phyloP scores from a whole-genome alignment of 2,329 filamentous ascomycete species.

The Cladosporium sp. region DNA sequence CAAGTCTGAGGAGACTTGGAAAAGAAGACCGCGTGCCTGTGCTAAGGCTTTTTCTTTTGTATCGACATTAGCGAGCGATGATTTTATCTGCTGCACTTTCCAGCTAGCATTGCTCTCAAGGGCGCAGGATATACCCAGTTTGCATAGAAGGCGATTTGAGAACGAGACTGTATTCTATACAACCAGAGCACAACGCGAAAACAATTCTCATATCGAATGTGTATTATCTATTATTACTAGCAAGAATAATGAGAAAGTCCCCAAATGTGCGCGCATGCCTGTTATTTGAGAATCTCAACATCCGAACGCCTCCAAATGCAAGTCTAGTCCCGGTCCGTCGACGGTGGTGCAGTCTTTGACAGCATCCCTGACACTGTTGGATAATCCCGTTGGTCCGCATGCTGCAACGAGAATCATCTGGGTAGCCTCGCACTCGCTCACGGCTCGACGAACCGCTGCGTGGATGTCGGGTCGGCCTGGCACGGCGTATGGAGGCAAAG shows the following conservation, averaged over 20 bases:
- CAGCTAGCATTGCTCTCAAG: background rate
- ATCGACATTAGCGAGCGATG: slow-evolving; percentile 4
- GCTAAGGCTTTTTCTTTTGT: background rate
- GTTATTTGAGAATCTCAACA: background rate
- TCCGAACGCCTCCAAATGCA: slow-evolving; percentile 21
- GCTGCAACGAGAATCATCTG: slow-evolving; percentile 22
- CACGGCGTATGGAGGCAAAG: background rate
- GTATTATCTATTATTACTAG: no score
- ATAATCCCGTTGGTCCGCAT: slow-evolving; percentile 26
- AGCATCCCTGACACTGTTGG: slow-evolving; percentile 10
- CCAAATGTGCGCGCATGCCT: no score
- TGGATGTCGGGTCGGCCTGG: slow-evolving; percentile 13
- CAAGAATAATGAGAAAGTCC: no score
- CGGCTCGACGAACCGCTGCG: slow-evolving; percentile 14
- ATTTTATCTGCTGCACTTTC: background rate
- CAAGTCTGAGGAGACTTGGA: background rate
- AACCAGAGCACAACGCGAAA: no score
- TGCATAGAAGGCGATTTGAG: no score
- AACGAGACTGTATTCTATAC: no score
- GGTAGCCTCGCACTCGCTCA: background rate
- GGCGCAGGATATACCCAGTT: no score
- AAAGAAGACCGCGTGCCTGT: background rate
- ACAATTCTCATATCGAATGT: no score
- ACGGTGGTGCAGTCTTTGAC: slow-evolving; percentile 11
- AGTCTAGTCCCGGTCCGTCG: slow-evolving; percentile 16